Conservation (phyloP, 1,139 yeast species). For the Pichia sp. region DNA sequence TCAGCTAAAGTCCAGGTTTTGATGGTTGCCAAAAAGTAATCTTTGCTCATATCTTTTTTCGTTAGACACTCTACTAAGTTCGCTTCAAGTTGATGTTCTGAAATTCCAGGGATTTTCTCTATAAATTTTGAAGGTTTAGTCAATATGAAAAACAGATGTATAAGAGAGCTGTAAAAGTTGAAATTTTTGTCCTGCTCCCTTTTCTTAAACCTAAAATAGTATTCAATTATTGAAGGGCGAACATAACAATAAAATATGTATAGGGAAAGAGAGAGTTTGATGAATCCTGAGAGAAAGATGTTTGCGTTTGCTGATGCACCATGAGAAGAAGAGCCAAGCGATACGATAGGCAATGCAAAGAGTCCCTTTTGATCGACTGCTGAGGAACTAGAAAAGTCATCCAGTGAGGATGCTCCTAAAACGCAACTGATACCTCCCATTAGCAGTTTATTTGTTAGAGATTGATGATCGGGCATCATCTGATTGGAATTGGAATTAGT, state of each 20-base stretch:
- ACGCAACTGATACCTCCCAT: slow-evolving; percentile 57
- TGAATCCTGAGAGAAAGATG: slow-evolving; percentile 22
- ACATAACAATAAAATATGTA: slow-evolving; percentile 21
- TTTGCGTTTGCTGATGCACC: slow-evolving; percentile 15
- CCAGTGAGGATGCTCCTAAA: slow-evolving; percentile 40
- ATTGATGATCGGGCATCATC: slow-evolving; percentile 21
- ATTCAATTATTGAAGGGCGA: slow-evolving; percentile 18
- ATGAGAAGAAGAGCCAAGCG: slow-evolving; percentile 19
- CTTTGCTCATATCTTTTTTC: not conserved
- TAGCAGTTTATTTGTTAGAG: slow-evolving; percentile 37
- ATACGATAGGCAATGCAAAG: slow-evolving; percentile 31
- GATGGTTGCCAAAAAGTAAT: not conserved
- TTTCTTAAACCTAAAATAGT: not conserved
- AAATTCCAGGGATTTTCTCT: not conserved
- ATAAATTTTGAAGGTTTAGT: not conserved
- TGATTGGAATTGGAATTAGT: slow-evolving; percentile 7
- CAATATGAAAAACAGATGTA: not conserved
- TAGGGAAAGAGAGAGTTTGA: slow-evolving; percentile 23
- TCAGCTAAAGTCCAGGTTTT: not conserved
- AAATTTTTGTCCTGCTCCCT: not conserved
- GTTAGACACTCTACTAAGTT: not conserved
- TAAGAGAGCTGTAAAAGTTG: not conserved
- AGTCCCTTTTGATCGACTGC: slow-evolving; percentile 24
- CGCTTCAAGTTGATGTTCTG: not conserved
- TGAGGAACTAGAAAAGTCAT: slow-evolving; percentile 26